A percentile compares a stretch with the other conserved stretches of the same genome.
phyloP scores from a whole-genome alignment of 1,284 basidiomycete genomes.

The Quambalaria eucalypti region DNA sequence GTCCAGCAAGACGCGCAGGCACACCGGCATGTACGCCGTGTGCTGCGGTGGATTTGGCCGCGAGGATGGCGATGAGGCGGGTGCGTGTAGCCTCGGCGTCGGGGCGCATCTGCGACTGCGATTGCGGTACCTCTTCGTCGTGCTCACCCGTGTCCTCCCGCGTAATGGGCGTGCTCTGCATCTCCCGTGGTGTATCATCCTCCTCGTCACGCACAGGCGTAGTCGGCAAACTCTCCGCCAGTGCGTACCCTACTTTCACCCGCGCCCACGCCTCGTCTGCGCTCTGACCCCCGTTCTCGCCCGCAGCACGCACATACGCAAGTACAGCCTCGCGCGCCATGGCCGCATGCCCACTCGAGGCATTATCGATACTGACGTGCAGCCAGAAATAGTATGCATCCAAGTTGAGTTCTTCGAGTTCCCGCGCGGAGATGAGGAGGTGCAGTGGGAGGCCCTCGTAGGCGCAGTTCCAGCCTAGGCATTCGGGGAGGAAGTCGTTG shows the following conservation, averaged over 20 bases:
- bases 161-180: not conserved
- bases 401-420: constrained; percentile 39
- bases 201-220: constrained; percentile 30
- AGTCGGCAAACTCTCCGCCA: constrained; percentile 42
- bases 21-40: not conserved
- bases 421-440: constrained; percentile 36
- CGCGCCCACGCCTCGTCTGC: constrained; percentile 32
- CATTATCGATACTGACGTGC: constrained; percentile 45
- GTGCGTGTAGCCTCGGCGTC: constrained; percentile 15
- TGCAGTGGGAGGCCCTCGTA: constrained; percentile 44
- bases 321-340: constrained; percentile 36
- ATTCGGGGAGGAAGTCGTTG: constrained; percentile 39
- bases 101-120: no score
- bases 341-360: constrained; percentile 41
- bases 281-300: constrained; percentile 18
- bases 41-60: not conserved
- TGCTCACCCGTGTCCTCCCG: not conserved
- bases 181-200: not conserved
- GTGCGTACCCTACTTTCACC: constrained; percentile 33
- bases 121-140: not conserved
- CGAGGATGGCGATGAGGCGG: constrained; percentile 1
- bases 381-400: constrained; percentile 44
- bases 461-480: constrained; percentile 44
- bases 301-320: constrained; percentile 26
- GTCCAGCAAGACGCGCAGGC: not conserved